Base-by-base conservation (phyloP, 345 rosid species). In the Syzygium aqueum region DNA sequence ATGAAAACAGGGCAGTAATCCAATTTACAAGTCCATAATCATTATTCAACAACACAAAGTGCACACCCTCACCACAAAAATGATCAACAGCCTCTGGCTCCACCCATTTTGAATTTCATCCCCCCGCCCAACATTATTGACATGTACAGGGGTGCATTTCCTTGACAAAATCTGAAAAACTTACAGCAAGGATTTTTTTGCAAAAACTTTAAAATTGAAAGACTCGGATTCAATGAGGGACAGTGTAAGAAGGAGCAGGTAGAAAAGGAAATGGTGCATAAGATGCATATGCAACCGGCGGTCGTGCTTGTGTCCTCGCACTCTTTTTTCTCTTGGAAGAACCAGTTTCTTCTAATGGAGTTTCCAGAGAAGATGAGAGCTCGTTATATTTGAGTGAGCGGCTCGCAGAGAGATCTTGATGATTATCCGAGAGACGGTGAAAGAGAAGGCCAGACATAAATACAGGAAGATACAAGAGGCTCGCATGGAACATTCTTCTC, bases 241-340 rank as follows among this genome's bases (percentile, higher is more conserved):
- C 84, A 33, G 88, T 89, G 85, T 92, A 97, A 54, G 93, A 92
- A 85, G 98, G 98, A 67, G 91, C 99, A 3, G 97, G 98, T 53
- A 97, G 95, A 88, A 97, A 97, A 85, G 99, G 98, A 88, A 97
- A 96, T 17, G 99, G 98, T n/a, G 98, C 96, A 63, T 89, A 90
- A 5, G 97, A 97, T 49, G 99, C 98, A 33, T 94, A 95, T 51
- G 99, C 96, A 33, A 96, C 98, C 14, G 96, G 98, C 14, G 99
- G 87, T 1, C 91, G 95, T 51, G 90, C 86, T 84, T 83, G 90
- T 52, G 87, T 85, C 84, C 88, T 88, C 84, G 67, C 89, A 87
- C 13, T 53, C 78, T 89, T 87, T 59, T 90, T 87, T 85, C 86
- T 87, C 7, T 30, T 28, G 57, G 37, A 84, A 49, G 85, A 89